Evolutionary conservation across 345 rosid genomes (phyloP), one percentile per base, ranked within the genome.

Genomic region (Boechera stricta): DNA sequence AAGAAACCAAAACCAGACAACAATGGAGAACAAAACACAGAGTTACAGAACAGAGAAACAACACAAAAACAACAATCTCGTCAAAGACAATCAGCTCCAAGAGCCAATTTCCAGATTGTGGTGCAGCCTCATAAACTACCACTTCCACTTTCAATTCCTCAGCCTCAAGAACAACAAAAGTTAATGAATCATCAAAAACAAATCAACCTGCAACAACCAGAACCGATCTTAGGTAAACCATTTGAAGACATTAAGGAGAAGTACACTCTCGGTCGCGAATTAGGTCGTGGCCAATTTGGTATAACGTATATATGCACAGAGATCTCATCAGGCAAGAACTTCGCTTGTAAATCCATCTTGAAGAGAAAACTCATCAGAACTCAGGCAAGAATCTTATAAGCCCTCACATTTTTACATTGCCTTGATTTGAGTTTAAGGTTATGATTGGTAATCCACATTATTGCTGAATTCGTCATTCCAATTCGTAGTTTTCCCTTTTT

Each of bases 241-340:
- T 86, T 87, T 72, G 96, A 89, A 33, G 94, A 92, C 66, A 75
- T 92, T 65, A 89, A 52, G 79, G 79, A 77, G 48, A 72, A 56
- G 75, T 92, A 86, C 56, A 82, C 82, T 1, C 75, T 92, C 0
- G 90, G 96, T 3, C 86, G 83, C 28, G 94, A 90, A 80, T 64
- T 92, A 72, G 98, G 98, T 58, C 86, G 96, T 64, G 98, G 98
- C 66, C 96, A 88, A 24, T 90, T 88, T 71, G 96, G 98, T 41
- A 86, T 90, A 32, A 90, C 94, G 6, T 92, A 90, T 68, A 44
- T 84, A 11, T 92, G 96, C 79, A 82, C 84, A 6, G 96, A 92
- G 89, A 89, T 81, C 10, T 84, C 98, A 21, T 85, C 89, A n/a
- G 90, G 91, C 48, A 79, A 84, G 16, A 57, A 29, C 10, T 89